Evolutionary conservation across 495 filamentous ascomycete genomes (phyloP).

Genomic region (Bombardia bombarda): DNA sequence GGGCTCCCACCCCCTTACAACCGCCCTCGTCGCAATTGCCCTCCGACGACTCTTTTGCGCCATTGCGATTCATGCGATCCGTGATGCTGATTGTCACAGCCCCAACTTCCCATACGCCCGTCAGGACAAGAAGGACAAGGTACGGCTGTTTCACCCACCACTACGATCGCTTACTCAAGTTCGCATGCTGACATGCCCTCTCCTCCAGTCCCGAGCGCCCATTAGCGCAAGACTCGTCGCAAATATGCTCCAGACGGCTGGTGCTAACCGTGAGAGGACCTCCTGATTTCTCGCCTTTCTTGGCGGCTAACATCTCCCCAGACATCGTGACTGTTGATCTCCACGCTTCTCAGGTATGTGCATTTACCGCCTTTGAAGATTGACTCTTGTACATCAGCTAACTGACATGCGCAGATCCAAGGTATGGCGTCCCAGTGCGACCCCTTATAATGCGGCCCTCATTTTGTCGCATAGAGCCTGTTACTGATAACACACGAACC

Average conservation of each 20-base stretch:
- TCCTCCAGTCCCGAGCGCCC: conserved; percentile 51
- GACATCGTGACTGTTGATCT: conserved; percentile 88
- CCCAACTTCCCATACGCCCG: conserved; percentile 99
- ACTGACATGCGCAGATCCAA: conserved; percentile 9
- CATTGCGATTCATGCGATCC: background rate
- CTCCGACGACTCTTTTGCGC: too few relatives aligned
- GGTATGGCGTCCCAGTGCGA: conserved; percentile 8
- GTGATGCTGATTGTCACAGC: conserved; percentile 76
- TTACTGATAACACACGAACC: background rate
- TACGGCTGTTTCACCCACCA: background rate
- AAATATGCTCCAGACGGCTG: conserved; percentile 95
- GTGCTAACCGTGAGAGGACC: conserved; percentile 67
- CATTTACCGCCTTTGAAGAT: too few relatives aligned
- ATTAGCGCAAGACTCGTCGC: conserved; percentile 91
- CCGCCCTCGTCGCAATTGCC: too few relatives aligned
- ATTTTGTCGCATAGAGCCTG: background rate
- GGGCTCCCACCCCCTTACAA: too few relatives aligned
- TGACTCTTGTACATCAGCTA: too few relatives aligned
- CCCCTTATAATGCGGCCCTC: background rate
- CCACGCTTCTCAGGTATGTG: conserved; percentile 57
- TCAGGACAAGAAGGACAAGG: conserved; percentile 98
- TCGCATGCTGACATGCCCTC: too few relatives aligned
- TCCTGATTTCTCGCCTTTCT: background rate
- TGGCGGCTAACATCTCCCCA: conserved; percentile 48
- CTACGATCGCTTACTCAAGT: too few relatives aligned